phyloP scores from a whole-genome alignment of 495 filamentous ascomycete species.

The Astrothelium subdiscretum region DNA sequence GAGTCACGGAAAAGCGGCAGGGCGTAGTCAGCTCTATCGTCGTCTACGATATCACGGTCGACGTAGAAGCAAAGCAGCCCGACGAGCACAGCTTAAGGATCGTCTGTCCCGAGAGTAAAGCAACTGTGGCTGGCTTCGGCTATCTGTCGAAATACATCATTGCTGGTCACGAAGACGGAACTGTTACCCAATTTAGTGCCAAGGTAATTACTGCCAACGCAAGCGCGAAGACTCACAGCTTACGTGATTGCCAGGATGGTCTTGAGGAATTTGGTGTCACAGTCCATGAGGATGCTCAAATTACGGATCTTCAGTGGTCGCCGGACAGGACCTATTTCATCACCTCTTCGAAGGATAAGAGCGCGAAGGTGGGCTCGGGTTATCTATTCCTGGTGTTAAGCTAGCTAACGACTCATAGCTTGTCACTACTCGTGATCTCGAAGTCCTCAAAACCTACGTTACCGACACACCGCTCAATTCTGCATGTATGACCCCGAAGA shows the following conservation, averaged over 20 bases:
- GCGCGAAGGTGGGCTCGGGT: slow-evolving; percentile 56
- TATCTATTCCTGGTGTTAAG: neutral
- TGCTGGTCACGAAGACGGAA: slow-evolving; percentile 92
- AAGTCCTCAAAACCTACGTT: slow-evolving; percentile 81
- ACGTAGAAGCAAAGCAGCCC: slow-evolving; percentile 69
- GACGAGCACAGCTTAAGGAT: slow-evolving; percentile 73
- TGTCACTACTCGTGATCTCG: slow-evolving; percentile 68
- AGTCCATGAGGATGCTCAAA: slow-evolving; percentile 73
- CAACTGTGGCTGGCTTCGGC: slow-evolving; percentile 93
- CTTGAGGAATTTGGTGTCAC: neutral
- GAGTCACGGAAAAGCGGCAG: slow-evolving; percentile 96
- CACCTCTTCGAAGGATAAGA: slow-evolving; percentile 95
- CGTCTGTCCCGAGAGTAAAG: slow-evolving; percentile 58
- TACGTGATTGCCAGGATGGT: neutral
- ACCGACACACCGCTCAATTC: slow-evolving; percentile 96
- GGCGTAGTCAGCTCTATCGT: slow-evolving; percentile 87
- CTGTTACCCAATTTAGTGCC: slow-evolving; percentile 84
- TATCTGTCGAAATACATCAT: slow-evolving; percentile 89
- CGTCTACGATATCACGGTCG: slow-evolving; percentile 72
- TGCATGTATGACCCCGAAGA: slow-evolving; percentile 83
- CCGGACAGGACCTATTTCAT: slow-evolving; percentile 93
- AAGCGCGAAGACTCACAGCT: neutral
- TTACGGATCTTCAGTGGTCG: slow-evolving; percentile 93
- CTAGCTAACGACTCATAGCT: slow-evolving; percentile 38
- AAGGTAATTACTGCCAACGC: slow-evolving; percentile 47